Evolutionary conservation across 768 basidiomycete species (phyloP), one percentile per base, ranked within the genome.

Genomic region (Trametes punicea): DNA sequence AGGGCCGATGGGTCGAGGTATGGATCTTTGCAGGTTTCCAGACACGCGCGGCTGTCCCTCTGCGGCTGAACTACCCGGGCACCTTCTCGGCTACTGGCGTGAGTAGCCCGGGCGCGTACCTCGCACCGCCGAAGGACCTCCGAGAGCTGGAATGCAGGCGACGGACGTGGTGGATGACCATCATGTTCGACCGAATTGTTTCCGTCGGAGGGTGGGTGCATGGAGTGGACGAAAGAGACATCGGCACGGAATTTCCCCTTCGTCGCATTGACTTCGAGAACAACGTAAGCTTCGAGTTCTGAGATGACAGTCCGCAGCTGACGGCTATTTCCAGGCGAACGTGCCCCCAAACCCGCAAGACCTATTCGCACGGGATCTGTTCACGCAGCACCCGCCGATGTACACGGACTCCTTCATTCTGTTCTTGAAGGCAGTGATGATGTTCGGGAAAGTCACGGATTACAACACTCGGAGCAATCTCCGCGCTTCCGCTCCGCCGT

Each of bases 1-100:
- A 93, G 70, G 90, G 91, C 2, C 79, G 90, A 51, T 82, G 91
- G 91, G 90, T 93, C 8, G 91, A 93, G 71, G 87, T 93, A 3
- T 93, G 91, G 91, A 88, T 92, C 36, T 91, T 91, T 70, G 89
- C 91, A 18, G 88, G 82, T 11, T 92, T 92, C 65, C 88, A 91
- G 67, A 89, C 85, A 15, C 80, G 90, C 27, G 88, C 89, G 18
- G 87, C 89, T 23, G 78, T 93, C 16, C 91, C 90, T 5, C 75
- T 93, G 27, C 84, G 90, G 39, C 72, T 92, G 25, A 93, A 93
- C 69, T 90, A 90, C 68, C 90, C 90, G 3, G 90, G 91, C 31
- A 91, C 90, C 16, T 91, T 86, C 65, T 65, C 65, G 6, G 82
- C 84, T 6, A 81, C 81, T 13, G 82, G 78, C 4, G 81, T 76